Base-by-base conservation (phyloP, 306 rosid genomes). In the Castanospermum australe region DNA sequence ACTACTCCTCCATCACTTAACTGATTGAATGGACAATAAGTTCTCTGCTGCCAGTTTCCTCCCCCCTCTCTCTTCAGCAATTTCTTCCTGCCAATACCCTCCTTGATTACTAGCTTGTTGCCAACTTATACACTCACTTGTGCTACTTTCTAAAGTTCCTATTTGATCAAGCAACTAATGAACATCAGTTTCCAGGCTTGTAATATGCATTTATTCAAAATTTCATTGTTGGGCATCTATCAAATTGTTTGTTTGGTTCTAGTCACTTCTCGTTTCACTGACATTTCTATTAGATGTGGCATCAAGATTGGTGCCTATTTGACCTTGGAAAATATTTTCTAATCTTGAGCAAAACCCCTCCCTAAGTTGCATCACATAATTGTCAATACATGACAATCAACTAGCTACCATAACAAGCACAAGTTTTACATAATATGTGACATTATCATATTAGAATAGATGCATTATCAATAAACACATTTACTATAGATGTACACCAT, bases 251-350 rank as follows among this genome's bases (percentile, higher is more conserved):
- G 87, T 71, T 83, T 73, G 94, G 86, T 56, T 82, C 75, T 36
- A 79, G 30, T 88, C 92, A 14, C 75, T 86, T 85, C 93, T 88
- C 61, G 94, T 84, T 75, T 96, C 99, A 80, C 75, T 76, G 22
- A 61, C 41, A 67, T 82, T 88, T 76, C 75, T 84, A 78, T 90
- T 86, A 67, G 91, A 75, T 10, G 92, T 67, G 69, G 89, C 80
- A 81, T 95, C 98, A 67, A 90, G 78, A 71, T 83, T 92, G 90
- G 82, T 71, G 76, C 84, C 84, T 62, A 84, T 89, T 82, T 93
- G 99, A 76, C 93, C 96, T 76, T 93, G 99, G 67, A 93, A 98
- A 81, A 95, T 91, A 79, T 44, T 91, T 88, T 96, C 99, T 83
- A 93, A 89, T 82, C 92, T 91, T 75, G 90, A 89, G 24, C 97